Conservation (phyloP, 2,329 filamentous ascomycete genomes). For the Endocalyx cinctus region DNA sequence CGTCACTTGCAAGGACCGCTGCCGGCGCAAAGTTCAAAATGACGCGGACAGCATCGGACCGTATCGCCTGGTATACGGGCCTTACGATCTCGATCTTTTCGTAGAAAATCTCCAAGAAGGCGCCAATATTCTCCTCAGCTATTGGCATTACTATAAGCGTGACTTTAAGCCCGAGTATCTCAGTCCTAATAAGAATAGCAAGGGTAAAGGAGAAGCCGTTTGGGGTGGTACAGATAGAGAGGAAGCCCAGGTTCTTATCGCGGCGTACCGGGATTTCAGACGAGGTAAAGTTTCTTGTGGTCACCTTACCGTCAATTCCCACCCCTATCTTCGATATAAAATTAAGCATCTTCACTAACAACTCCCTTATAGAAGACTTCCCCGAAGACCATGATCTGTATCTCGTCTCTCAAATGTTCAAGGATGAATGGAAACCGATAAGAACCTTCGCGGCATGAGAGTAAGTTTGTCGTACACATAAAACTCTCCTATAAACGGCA, state of each 20-base stretch:
- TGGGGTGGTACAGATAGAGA: constrained; percentile 23
- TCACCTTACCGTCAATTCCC: background rate
- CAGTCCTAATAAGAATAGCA: constrained; percentile 20
- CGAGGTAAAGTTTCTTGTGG: constrained; percentile 15
- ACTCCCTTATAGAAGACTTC: constrained; percentile 5
- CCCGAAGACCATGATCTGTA: constrained; percentile 38
- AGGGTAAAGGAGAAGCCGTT: too few relatives aligned
- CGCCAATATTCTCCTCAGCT: constrained; percentile 40
- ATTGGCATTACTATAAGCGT: constrained; percentile 49
- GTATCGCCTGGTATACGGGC: constrained; percentile 15
- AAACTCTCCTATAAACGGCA: too few relatives aligned
- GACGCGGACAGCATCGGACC: constrained; percentile 13
- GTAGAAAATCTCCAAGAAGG: constrained; percentile 42
- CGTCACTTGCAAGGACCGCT: constrained; percentile 28
- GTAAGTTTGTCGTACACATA: too few relatives aligned
- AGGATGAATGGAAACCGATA: constrained; percentile 32
- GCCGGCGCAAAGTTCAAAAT: constrained; percentile 26
- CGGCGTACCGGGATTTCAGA: constrained; percentile 22
- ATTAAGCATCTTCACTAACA: constrained; percentile 3
- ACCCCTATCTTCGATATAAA: background rate
- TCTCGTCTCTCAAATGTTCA: constrained; percentile 44
- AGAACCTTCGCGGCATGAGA: constrained; percentile 14
- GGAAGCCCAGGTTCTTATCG: constrained; percentile 29
- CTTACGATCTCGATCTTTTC: constrained; percentile 35
- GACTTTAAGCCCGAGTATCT: constrained; percentile 26